Base-by-base conservation (phyloP, 176 grass and related monocot species). In the Pharus latifolius region DNA sequence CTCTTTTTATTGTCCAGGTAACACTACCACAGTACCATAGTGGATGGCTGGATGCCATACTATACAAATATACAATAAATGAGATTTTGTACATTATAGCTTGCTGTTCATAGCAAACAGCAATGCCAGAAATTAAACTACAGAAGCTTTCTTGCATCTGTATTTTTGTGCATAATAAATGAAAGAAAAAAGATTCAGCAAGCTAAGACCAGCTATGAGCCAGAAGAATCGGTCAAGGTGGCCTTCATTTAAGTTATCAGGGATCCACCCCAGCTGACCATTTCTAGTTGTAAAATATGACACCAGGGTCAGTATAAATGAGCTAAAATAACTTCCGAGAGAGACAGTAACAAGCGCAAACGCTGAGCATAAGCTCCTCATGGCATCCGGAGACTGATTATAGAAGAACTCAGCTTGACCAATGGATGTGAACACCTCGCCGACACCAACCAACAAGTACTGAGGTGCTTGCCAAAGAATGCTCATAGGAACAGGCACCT, bases 231-330 rank as follows among this genome's bases (percentile, higher is more conserved):
- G 72, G 54, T 96, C 92, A 12, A 96, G 80, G 69, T 96, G 88
- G 26, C 92, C 92, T 83, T 92, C 88, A 20, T 96, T 96, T 54
- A 96, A 65, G 65, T 96, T 88, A 63, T 96, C 91, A n/a, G 91
- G 88, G 26, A 96, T 88, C 92, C 92, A 96, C 61, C 81, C 84
- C 14, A 15, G n/a, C 50, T 87, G 53, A 0, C 62, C 80, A 44
- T 65, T 74, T 49, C 38, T 56, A 49, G 77, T 82, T 2, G 92
- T 96, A 15, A 91, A 31, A 58, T 48, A 77, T 5, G 82, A 66
- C 19, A 92, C 85, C 1, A 86, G 20, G 10, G 85, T 92, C 76
- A 96, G 27, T 14, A 92, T 88, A 44, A 96, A 86, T 9, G 92
- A 96, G 45, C 82, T 89, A 27, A 87, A 73, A 26, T 96, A 96